These are phyloP conservation scores for Sphaerobolus stellatus DNA, from an alignment of 1,284 basidiomycete genomes.

Conservation along the genomic window DNA sequence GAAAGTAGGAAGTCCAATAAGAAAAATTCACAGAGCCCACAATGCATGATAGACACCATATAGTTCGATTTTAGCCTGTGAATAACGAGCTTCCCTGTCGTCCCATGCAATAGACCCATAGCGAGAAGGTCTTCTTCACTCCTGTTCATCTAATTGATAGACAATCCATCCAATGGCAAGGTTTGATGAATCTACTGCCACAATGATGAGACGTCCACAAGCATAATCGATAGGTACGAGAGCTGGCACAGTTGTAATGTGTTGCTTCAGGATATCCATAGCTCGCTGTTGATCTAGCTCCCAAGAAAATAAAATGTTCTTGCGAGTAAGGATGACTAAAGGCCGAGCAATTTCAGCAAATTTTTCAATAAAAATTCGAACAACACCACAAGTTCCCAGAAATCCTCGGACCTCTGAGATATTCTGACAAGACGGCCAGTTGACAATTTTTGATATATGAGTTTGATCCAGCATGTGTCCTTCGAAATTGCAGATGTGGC, in stretches of 20 bases:
- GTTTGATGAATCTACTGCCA: slow-evolving; percentile 35
- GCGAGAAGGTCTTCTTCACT: slow-evolving; percentile 20
- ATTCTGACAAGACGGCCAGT: slow-evolving; percentile 23
- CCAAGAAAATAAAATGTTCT: slow-evolving; percentile 28
- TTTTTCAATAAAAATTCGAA: slow-evolving; percentile 29
- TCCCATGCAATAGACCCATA: slow-evolving; percentile 37
- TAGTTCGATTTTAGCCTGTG: slow-evolving; percentile 42
- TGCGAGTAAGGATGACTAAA: slow-evolving; percentile 27
- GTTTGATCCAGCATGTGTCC: slow-evolving; percentile 26
- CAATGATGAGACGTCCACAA: slow-evolving; percentile 24
- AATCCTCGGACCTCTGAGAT: slow-evolving; percentile 28
- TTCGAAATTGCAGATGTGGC: slow-evolving; percentile 21
- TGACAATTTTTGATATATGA: slow-evolving; percentile 20
- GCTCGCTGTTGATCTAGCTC: slow-evolving; percentile 18
- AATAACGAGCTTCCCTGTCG: slow-evolving; percentile 36
- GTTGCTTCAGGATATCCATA: slow-evolving; percentile 29
- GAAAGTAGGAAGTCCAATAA: slow-evolving; percentile 37
- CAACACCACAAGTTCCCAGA: slow-evolving; percentile 26
- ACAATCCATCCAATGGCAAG: slow-evolving; percentile 36
- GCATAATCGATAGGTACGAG: slow-evolving; percentile 34
- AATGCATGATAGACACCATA: slow-evolving; percentile 39
- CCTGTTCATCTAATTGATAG: slow-evolving; percentile 26
- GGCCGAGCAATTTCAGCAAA: slow-evolving; percentile 26
- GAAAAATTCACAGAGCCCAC: slow-evolving; percentile 22
- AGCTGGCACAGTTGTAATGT: slow-evolving; percentile 19